A percentile compares a stretch with the other conserved stretches of the same genome.
phyloP scores from a whole-genome alignment of 2,329 filamentous ascomycete genomes.

The Trichocomaceae sp. region DNA sequence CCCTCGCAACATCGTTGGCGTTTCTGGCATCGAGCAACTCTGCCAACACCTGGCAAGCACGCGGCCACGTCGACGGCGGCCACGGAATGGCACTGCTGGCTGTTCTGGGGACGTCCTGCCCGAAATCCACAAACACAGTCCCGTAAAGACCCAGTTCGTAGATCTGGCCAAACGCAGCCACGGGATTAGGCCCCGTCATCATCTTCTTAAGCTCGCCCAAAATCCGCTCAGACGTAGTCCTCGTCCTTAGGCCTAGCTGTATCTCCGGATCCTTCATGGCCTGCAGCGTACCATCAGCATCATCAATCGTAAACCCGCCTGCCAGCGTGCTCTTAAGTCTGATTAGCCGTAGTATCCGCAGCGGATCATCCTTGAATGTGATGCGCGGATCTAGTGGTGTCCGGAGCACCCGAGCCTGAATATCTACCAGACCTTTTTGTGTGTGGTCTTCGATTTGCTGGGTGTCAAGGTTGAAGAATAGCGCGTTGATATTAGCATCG shows the following conservation, averaged over 20 bases:
- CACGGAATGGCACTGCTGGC: too few species aligned
- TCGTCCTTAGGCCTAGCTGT: not conserved
- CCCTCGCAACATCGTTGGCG: not conserved
- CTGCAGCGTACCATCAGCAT: conserved; percentile 1
- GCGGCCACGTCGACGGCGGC: conserved; percentile 2
- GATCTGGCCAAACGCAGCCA: conserved; percentile 5
- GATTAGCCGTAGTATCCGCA: conserved; percentile 1
- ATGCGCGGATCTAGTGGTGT: conserved; percentile 3
- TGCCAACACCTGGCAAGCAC: not conserved
- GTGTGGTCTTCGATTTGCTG: conserved; percentile 2
- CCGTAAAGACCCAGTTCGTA: conserved; percentile 1
- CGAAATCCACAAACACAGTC: not conserved
- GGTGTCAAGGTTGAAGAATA: conserved; percentile 4
- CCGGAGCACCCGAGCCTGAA: not conserved
- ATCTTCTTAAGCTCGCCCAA: conserved; percentile 7
- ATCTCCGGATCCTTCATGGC: not conserved
- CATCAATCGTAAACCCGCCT: not conserved
- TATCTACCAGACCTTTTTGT: not conserved
- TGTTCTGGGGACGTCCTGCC: too few species aligned
- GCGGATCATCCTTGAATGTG: conserved; percentile 7
- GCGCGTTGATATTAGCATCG: conserved; percentile 6
- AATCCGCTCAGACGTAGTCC: not conserved
- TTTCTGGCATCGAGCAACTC: not conserved
- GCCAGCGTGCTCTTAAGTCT: conserved; percentile 5
- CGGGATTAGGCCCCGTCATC: conserved; percentile 1